Evolutionary conservation across 2,329 filamentous ascomycete species (phyloP), one percentile per base, ranked within the genome.

Genomic region (Monascus ruber): DNA sequence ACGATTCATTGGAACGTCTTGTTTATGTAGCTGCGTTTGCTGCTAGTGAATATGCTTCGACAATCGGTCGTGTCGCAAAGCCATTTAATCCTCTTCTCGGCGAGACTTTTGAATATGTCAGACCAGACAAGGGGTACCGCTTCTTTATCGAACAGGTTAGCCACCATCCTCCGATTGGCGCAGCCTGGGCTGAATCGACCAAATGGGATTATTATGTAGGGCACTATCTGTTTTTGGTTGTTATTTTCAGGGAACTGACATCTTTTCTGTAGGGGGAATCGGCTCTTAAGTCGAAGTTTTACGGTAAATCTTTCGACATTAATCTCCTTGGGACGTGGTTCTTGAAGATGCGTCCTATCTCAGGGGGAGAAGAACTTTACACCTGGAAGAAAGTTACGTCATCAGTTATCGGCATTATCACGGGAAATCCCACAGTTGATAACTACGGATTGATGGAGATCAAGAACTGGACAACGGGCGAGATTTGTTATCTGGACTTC

Each of bases 351-450:
- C 81, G 86, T 1, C 86, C 88, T 0, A 75, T 74, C 1, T 71
- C 77, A 3, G 85, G 83, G 3, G 82, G 79, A 6, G 81, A 83
- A 52, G 91, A 98, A 50, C 70, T 95, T 1, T 98, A 94, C 64
- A 95, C 89, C 0, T 98, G 91, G 91, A 96, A 95, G 66, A 98
- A 98, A 67, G 87, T 95, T 11, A 96, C 88, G 1, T 91, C 87
- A 1, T 93, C 88, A 1, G 91, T 98, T n/a, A 81, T 96, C 43
- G 91, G 91, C 42, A 98, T 98, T 62, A 95, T 98, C 53, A 96
- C 89, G 0, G 91, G 91, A 35, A 94, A 85, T 51, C 91, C 91
- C 0, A 85, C 84, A 0, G 85, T 98, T n/a, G 91, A 98, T 66
- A 95, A 98, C 62, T 96, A 96, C 59, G 91, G 91, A 1, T 73